Base-by-base conservation (phyloP, 805 yeast species). In the Candida suzukii region DNA sequence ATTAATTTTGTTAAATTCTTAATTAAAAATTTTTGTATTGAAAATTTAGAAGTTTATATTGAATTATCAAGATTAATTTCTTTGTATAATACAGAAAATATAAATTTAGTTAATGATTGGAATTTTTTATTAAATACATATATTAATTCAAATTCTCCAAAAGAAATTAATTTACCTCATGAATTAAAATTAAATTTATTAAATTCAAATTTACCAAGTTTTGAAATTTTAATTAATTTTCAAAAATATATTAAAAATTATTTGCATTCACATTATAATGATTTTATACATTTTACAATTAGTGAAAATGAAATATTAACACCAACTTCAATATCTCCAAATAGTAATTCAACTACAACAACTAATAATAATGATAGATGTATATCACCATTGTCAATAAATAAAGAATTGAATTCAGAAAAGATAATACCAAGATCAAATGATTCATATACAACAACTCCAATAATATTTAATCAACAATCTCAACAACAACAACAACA, bases 81-180 rank as follows among this genome's bases (percentile, higher is more conserved):
- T n/a, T n/a, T n/a, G n/a, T n/a, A n/a, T n/a, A n/a, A n/a, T n/a
- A n/a, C n/a, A n/a, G n/a, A n/a, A n/a, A n/a, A n/a, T n/a, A n/a
- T n/a, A n/a, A n/a, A n/a, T n/a, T n/a, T n/a, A n/a, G n/a, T n/a
- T n/a, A n/a, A n/a, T n/a, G 50, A 46, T 21, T 63, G 67, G 67
- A 48, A 40, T 12, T 43, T 46, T 30, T 26, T 63, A 16, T 54
- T 42, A 32, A 44, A 41, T 16, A 56, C 52, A 25, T 63, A 53
- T 38, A 54, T 63, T 11, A 60, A 49, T 37, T 27, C 43, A 3
- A 50, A 51, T 31, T 44, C 57, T 3, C 47, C 58, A 12, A 57
- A 56, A 37, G 62, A 54, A 29, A 52, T 63, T n/a, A 63, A 63
- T 43, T 41, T 63, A 21, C 65, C 66, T 1, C 57, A 54, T 13